Percentiles rank a stretch among this genome's conserved stretches.
These are phyloP conservation scores for Colletotrichum somersetense DNA, from an alignment of 2,329 filamentous ascomycete genomes.

Conservation along the genomic window DNA sequence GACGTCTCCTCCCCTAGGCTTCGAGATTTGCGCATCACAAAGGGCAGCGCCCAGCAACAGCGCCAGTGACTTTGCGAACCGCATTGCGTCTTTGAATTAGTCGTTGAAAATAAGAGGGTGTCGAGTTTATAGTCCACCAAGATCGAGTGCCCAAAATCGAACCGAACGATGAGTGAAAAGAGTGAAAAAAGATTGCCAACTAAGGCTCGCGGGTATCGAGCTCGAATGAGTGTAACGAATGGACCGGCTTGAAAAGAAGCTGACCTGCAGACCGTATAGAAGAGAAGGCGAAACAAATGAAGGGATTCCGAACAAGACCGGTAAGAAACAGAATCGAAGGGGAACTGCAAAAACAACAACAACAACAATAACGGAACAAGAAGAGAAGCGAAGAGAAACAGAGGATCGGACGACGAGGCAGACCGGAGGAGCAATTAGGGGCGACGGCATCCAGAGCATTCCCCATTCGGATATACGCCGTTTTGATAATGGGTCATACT, in stretches of 20 bases:
- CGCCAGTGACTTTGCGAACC: constrained; percentile 29
- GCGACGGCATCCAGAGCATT: constrained; percentile 8
- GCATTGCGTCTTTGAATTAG: constrained; percentile 27
- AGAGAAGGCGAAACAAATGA: constrained; percentile 25
- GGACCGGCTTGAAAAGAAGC: constrained; percentile 26
- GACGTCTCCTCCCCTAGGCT: constrained; percentile 31
- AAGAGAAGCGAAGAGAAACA: constrained; percentile 27
- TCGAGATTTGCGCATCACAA: constrained; percentile 41
- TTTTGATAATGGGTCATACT: constrained; percentile 24
- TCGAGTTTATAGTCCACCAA: constrained; percentile 2
- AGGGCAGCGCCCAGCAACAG: constrained; percentile 33
- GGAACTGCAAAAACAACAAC: constrained; percentile 14
- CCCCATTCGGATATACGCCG: constrained; percentile 9
- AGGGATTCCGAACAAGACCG: constrained; percentile 28
- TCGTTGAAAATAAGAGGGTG: background rate
- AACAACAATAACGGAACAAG: constrained; percentile 27
- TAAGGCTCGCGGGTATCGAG: constrained; percentile 32
- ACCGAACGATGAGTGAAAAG: constrained; percentile 22
- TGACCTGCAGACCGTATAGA: constrained; percentile 36
- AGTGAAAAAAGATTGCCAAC: constrained; percentile 24
- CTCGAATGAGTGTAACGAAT: constrained; percentile 26
- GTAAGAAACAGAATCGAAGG: constrained; percentile 32
- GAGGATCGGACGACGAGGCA: constrained; percentile 24
- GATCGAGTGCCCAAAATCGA: background rate
- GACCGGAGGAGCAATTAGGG: constrained; percentile 14